These are phyloP conservation scores for Nicotiana paniculata DNA, from an alignment of 257 asterid genomes.

Conservation along the genomic window DNA sequence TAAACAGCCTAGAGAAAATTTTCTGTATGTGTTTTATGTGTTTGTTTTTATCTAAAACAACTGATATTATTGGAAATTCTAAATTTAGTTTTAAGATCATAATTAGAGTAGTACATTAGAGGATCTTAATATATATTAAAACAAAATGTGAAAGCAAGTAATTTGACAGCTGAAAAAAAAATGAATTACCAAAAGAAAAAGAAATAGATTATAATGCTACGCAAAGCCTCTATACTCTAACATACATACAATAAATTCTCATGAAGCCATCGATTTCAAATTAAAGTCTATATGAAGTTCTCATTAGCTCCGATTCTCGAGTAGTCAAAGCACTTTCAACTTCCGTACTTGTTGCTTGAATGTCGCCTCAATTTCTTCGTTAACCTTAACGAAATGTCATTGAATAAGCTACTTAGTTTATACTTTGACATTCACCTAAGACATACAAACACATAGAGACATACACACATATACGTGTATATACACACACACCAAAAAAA, in stretches of 20 bases:
- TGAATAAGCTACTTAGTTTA: not conserved
- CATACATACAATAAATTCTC: conserved; percentile 14
- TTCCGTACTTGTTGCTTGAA: conserved; percentile 28
- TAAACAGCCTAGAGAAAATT: too few relatives aligned
- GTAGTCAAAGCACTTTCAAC: conserved; percentile 20
- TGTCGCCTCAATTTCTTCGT: conserved; percentile 33
- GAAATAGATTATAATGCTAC: not conserved
- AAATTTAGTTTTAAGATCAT: not conserved
- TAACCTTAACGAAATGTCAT: conserved; percentile 17
- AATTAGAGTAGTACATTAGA: not conserved
- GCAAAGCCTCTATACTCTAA: not conserved
- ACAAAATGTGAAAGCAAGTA: not conserved
- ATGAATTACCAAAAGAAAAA: not conserved
- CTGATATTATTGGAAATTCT: not conserved
- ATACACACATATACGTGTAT: too few relatives aligned
- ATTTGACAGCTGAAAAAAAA: not conserved
- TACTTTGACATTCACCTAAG: too few relatives aligned
- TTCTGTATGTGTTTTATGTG: too few relatives aligned
- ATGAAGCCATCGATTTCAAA: conserved; percentile 29
- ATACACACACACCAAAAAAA: too few relatives aligned
- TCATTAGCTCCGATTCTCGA: conserved; percentile 31
- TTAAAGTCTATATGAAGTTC: conserved; percentile 24
- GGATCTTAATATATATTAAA: not conserved
- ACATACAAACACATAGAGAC: too few relatives aligned
- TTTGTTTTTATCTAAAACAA: not conserved